Conservation (phyloP, 2,329 filamentous ascomycete species). For the Cadophora luteo-olivacea region DNA sequence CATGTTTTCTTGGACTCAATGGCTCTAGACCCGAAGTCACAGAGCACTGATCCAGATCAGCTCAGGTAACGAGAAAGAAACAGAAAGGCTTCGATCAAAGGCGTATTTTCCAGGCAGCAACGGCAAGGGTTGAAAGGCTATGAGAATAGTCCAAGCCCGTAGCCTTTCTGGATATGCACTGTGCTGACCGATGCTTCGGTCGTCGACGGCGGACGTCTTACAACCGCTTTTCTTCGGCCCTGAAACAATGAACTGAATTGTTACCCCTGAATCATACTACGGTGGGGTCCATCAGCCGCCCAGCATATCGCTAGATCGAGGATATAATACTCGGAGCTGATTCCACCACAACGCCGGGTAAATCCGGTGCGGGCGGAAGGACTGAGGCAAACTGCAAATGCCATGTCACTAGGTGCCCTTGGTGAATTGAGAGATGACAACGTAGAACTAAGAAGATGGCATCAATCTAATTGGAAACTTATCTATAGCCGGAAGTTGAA, state of each 20-base stretch:
- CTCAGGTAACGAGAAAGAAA: too few relatives aligned
- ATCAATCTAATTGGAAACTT: too few relatives aligned
- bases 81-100: too few relatives aligned
- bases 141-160: too few relatives aligned
- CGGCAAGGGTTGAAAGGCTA: too few relatives aligned
- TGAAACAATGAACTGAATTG: not conserved
- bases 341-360: not conserved
- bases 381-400: not conserved
- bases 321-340: slow-evolving; percentile 4
- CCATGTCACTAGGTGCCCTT: not conserved
- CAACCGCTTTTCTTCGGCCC: not conserved
- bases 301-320: not conserved
- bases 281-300: not conserved
- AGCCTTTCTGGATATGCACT: not conserved
- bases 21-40: too few relatives aligned
- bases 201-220: not conserved
- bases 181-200: not conserved
- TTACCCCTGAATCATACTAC: not conserved
- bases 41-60: too few relatives aligned
- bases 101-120: too few relatives aligned
- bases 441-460: too few relatives aligned
- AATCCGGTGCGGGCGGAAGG: not conserved
- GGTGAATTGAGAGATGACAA: not conserved
- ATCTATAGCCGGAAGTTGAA: too few relatives aligned
- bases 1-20: too few relatives aligned